Conservation (phyloP, 768 basidiomycete species). For the Tulasnella calospora region DNA sequence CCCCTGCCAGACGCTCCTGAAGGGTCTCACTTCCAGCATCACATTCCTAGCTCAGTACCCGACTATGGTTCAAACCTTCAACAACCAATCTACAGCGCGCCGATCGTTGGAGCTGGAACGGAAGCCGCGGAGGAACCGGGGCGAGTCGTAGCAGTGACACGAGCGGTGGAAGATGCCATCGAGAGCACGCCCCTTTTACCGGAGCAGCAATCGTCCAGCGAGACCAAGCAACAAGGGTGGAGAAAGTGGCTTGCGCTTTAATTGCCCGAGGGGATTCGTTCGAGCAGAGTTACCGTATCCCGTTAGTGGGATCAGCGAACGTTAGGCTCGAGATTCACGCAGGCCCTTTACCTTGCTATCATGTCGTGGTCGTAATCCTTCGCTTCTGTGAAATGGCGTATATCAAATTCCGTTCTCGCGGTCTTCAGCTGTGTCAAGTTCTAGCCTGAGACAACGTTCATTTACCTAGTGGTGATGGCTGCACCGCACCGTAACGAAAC, state of each 20-base stretch:
- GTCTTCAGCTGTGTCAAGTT: not conserved
- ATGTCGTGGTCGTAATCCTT: not conserved
- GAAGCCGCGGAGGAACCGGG: conserved; percentile 5
- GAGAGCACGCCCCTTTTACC: conserved; percentile 18
- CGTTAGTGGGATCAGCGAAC: not conserved
- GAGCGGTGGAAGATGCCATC: conserved; percentile 15
- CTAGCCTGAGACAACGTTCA: not conserved
- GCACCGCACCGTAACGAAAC: not conserved
- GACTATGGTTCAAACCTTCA: not conserved
- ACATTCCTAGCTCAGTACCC: not conserved
- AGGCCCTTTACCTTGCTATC: not conserved
- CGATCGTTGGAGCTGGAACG: conserved; percentile 13
- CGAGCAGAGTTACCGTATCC: not conserved
- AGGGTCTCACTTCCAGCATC: conserved; percentile 21
- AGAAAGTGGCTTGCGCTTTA: not conserved
- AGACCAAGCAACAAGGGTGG: not conserved
- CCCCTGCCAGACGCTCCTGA: conserved; percentile 38
- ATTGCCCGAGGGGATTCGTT: not conserved
- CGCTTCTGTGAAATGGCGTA: not conserved
- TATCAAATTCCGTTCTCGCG: not conserved
- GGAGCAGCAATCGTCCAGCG: not conserved
- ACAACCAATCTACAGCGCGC: not conserved
- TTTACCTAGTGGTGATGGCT: not conserved
- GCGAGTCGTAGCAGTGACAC: not conserved
- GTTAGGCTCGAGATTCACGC: not conserved